Evolutionary conservation across 768 basidiomycete species (phyloP).

Genomic region (Epithele typhae): DNA sequence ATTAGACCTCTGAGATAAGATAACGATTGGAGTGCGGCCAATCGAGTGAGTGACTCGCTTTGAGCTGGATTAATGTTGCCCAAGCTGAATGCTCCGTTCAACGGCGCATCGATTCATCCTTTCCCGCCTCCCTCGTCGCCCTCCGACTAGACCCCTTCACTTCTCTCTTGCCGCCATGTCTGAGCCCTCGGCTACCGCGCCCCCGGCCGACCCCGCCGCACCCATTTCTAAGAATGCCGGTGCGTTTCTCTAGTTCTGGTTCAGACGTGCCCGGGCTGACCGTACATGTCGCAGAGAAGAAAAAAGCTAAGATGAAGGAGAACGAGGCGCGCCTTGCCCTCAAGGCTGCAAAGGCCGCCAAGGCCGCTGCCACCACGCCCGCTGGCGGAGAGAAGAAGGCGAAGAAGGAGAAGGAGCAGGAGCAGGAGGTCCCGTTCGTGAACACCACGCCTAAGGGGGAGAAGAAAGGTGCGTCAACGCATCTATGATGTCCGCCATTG

Average conservation of each 20-base stretch:
- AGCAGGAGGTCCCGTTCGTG: constrained; percentile 69
- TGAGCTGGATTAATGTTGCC: constrained; percentile 9
- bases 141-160: constrained; percentile 7
- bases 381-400: constrained; percentile 70
- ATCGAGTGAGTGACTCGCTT: constrained; percentile 10
- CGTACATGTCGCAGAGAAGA: constrained; percentile 55
- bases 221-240: constrained; percentile 14
- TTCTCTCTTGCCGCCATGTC: constrained; percentile 3
- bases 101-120: constrained; percentile 15
- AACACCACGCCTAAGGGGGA: constrained; percentile 87
- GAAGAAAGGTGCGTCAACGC: constrained; percentile 73
- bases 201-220: background rate
- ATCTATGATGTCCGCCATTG: too few relatives aligned
- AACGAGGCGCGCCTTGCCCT: constrained; percentile 77
- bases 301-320: constrained; percentile 77
- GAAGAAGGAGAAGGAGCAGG: constrained; percentile 71
- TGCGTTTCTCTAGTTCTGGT: background rate
- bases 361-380: constrained; percentile 39
- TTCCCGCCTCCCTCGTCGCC: constrained; percentile 8
- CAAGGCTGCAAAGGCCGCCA: constrained; percentile 38
- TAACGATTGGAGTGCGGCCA: background rate
- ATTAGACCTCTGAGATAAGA: too few relatives aligned
- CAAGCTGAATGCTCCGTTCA: constrained; percentile 13
- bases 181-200: background rate
- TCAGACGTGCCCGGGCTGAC: background rate